Evolutionary conservation across 2,329 filamentous ascomycete species (phyloP).

Genomic region (Fusarium pininemorale): DNA sequence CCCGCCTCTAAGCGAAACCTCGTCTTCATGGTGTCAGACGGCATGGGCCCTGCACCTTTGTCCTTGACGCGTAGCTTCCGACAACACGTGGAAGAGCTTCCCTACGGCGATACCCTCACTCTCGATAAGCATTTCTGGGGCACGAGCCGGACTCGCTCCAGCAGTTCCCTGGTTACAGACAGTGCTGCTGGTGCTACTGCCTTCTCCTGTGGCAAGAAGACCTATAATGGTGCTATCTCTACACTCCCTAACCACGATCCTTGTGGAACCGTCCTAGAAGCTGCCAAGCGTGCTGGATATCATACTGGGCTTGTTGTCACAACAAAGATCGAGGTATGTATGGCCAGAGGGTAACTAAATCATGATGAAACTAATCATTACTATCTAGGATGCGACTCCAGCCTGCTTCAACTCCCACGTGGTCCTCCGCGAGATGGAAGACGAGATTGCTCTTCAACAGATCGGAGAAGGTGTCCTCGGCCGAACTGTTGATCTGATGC

Average conservation of each 20-base stretch:
- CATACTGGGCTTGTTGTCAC: conserved; percentile 94
- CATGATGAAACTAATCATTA: background rate
- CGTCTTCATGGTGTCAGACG: conserved; percentile 99
- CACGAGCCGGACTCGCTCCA: conserved; percentile 85
- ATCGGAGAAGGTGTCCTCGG: conserved; percentile 88
- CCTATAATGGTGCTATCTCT: conserved; percentile 95
- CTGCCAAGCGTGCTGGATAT: conserved; percentile 90
- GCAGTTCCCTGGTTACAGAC: conserved; percentile 88
- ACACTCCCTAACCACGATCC: conserved; percentile 85
- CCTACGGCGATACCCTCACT: conserved; percentile 76
- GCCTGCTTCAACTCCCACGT: conserved; percentile 95
- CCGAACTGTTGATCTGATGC: conserved; percentile 87
- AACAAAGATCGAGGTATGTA: conserved; percentile 59
- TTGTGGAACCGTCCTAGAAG: conserved; percentile 92
- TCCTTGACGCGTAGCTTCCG: conserved; percentile 87
- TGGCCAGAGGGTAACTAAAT: too few species aligned
- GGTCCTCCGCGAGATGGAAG: conserved; percentile 80
- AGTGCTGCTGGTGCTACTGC: conserved; percentile 97
- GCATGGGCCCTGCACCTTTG: conserved; percentile 94
- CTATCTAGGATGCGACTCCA: conserved; percentile 91
- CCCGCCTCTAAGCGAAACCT: conserved; percentile 82
- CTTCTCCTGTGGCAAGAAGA: conserved; percentile 92
- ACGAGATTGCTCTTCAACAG: conserved; percentile 92
- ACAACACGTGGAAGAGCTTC: conserved; percentile 78
- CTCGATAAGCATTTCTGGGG: conserved; percentile 93